Conservation (phyloP, 768 basidiomycete genomes). For the Chalciporus chontae region DNA sequence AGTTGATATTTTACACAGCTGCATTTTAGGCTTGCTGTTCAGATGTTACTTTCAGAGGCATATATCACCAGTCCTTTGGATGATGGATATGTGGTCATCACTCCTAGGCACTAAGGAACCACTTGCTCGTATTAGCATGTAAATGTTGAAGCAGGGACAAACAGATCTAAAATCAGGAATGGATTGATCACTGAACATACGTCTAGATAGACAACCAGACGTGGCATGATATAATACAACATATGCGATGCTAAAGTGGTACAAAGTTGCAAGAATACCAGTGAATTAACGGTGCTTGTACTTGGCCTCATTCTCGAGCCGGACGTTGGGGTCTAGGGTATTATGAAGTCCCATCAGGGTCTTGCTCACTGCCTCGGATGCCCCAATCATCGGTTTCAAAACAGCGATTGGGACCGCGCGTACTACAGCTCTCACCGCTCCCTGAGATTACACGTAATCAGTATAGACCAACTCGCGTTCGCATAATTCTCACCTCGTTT, state of each 20-base stretch:
- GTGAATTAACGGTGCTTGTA: constrained; percentile 73
- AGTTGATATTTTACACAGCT: no score
- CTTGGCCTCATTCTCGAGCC: constrained; percentile 85
- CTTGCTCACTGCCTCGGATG: constrained; percentile 94
- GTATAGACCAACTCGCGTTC: neutral
- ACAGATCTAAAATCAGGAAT: no score
- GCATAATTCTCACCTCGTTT: constrained; percentile 61
- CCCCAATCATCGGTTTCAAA: constrained; percentile 96
- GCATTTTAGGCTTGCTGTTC: constrained; percentile 15
- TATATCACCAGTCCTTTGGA: constrained; percentile 31
- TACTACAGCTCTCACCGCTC: constrained; percentile 89
- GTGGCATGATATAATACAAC: constrained; percentile 2
- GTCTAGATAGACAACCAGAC: neutral
- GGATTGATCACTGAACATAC: no score
- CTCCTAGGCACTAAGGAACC: constrained; percentile 21
- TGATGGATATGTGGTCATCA: constrained; percentile 26
- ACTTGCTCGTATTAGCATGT: no score
- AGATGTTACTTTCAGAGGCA: constrained; percentile 24
- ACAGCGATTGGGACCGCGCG: constrained; percentile 98
- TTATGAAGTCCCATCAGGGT: constrained; percentile 92
- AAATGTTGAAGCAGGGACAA: no score
- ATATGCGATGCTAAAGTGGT: constrained; percentile 19
- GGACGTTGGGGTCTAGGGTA: constrained; percentile 81
- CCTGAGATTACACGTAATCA: constrained; percentile 43
- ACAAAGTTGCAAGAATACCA: constrained; percentile 16